Percentiles rank a stretch among this genome's conserved stretches.
Conservation (phyloP, 495 filamentous ascomycete genomes). For the Tuber borchii region DNA sequence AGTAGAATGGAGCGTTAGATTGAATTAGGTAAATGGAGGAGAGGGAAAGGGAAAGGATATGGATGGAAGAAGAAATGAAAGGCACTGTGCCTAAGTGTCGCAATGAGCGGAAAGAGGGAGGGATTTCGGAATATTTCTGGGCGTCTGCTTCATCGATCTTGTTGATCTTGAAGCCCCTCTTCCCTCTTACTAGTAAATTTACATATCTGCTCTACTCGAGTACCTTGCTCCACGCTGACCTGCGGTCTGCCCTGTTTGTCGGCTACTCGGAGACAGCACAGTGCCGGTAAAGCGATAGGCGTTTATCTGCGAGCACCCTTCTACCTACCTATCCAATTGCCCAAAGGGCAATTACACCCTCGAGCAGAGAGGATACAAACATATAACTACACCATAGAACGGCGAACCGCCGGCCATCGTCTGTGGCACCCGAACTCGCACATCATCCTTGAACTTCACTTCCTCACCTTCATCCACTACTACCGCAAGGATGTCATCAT, state of each 20-base stretch:
- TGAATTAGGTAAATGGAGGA: neutral
- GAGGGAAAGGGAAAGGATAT: neutral
- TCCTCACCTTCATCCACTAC: conserved; percentile 4
- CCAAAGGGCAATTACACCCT: neutral
- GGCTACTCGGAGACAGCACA: neutral
- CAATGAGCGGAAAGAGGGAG: neutral
- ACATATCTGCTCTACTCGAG: neutral
- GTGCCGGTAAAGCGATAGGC: neutral
- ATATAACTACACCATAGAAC: neutral
- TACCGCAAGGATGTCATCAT: conserved; percentile 14
- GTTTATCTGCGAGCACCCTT: neutral
- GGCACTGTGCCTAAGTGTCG: neutral
- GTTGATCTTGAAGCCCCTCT: neutral
- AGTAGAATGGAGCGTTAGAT: neutral
- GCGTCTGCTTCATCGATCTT: neutral
- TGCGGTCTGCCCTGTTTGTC: neutral
- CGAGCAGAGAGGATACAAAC: neutral
- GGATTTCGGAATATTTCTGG: neutral
- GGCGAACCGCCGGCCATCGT: neutral
- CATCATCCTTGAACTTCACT: neutral
- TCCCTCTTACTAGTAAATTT: neutral
- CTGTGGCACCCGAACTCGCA: neutral
- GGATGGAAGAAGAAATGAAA: neutral
- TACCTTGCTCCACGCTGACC: neutral
- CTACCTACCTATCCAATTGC: neutral